Percentiles rank a stretch among this genome's conserved stretches.
Evolutionary conservation across 371 early-diverging fungal species (phyloP).

Genomic region (Smittium mucronatum): DNA sequence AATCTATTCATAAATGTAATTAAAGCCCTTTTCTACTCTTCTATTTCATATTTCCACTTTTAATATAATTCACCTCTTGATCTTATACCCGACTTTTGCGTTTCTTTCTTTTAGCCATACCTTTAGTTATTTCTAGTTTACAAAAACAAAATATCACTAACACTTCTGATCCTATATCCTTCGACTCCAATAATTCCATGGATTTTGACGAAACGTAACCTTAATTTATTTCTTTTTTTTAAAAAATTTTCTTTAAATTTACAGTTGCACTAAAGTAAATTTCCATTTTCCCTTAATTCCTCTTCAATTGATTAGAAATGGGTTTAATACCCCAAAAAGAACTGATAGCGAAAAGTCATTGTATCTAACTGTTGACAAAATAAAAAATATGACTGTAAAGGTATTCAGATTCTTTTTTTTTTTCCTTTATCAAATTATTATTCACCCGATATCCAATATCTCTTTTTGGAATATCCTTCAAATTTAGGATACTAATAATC

Average conservation of each 20-base stretch:
- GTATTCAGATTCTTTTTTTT: not conserved
- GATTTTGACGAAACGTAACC: not conserved
- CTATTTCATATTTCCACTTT: not conserved
- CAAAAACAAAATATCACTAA: too few relatives aligned
- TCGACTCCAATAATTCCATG: not conserved
- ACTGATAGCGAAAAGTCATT: not conserved
- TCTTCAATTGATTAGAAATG: not conserved
- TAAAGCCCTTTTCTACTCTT: not conserved
- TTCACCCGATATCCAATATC: not conserved
- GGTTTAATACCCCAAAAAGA: not conserved
- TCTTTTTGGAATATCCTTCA: not conserved
- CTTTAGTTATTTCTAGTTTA: not conserved
- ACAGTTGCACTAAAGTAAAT: not conserved
- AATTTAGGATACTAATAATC: constrained; percentile 43
- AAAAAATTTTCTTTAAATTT: not conserved
- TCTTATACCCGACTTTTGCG: not conserved
- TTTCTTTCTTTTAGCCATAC: not conserved
- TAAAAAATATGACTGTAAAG: not conserved
- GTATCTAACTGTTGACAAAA: not conserved
- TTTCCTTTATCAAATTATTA: not conserved
- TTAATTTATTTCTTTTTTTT: not conserved
- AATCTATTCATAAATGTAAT: constrained; percentile 33
- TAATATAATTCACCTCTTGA: not conserved
- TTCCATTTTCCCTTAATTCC: not conserved
- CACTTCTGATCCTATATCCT: too few relatives aligned